A percentile compares a stretch with the other conserved stretches of the same genome.
Conservation (phyloP, 768 basidiomycete species). For the Epithele typhae region DNA sequence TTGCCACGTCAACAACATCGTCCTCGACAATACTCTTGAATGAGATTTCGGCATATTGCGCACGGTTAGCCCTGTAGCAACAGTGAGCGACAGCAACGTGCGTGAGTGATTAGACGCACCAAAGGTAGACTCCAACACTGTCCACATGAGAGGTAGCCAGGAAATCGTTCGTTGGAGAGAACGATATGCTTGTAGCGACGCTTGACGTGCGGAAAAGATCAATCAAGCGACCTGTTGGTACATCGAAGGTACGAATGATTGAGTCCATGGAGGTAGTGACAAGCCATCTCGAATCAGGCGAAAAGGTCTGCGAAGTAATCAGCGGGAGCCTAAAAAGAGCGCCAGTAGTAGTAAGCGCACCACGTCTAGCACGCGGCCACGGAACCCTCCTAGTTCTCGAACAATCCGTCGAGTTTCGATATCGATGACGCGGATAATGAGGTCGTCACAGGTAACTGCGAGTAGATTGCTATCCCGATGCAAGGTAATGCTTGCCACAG, state of each 20-base stretch:
- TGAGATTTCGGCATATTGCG: conserved; percentile 85
- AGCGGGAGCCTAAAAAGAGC: neutral
- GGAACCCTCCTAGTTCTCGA: conserved; percentile 82
- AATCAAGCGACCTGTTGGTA: conserved; percentile 89
- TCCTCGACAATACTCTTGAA: conserved; percentile 71
- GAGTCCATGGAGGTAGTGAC: conserved; percentile 86
- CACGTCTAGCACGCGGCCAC: conserved; percentile 83
- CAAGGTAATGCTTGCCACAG: conserved; percentile 64
- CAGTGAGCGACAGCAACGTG: neutral
- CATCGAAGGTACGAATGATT: conserved; percentile 89
- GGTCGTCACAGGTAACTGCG: conserved; percentile 82
- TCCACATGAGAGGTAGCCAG: conserved; percentile 93
- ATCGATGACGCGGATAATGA: conserved; percentile 80
- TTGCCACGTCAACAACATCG: conserved; percentile 58
- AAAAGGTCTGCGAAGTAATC: conserved; percentile 65
- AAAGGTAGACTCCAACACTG: conserved; percentile 92
- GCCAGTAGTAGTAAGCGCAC: conserved; percentile 41
- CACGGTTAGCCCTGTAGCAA: conserved; percentile 79
- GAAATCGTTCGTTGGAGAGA: conserved; percentile 95
- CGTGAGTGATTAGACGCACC: conserved; percentile 42
- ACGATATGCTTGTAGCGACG: conserved; percentile 84
- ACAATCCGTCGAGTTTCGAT: conserved; percentile 87
- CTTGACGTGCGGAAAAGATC: conserved; percentile 87
- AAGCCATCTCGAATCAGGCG: conserved; percentile 93
- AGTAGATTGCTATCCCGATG: conserved; percentile 85